Evolutionary conservation across 331 rosid genomes (phyloP), one percentile per base, ranked within the genome.

Genomic region (Saraca asoca): DNA sequence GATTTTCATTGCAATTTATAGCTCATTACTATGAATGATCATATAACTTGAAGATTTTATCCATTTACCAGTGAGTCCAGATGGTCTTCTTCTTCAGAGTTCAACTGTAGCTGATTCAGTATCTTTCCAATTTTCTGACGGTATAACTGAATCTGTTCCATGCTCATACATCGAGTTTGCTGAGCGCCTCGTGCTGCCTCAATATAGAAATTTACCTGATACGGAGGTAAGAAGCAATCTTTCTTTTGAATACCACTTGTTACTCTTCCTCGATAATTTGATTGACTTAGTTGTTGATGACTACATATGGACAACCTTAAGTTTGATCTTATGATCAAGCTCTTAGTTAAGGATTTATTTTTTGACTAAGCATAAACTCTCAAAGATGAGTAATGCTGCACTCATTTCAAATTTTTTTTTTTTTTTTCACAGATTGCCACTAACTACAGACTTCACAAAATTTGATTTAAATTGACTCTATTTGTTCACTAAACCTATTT

Each of bases 81-180:
- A 93, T 78, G 92, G 95, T 58, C 90, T 90, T 79, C 96, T 93
- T 73, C 84, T 54, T 75, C 98, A 90, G 88, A 93, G 97, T 41
- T 93, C 98, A 69, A 93, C 98, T 0, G 83, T 93, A 1, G 97
- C 98, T 10, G 97, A 93, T 85, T 80, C 97, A 4, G 13, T 75
- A 49, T 52, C 81, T 74, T 93, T 93, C 78, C 79, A 86, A 71
- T 90, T 93, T 69, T 76, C 87, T 4, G 94, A 86, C 66, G 98
- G 88, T 9, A 34, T 59, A 57, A 84, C 79, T 14, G 77, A 86
- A 71, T 58, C 75, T 29, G 97, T 93, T 63, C 98, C 98, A 39
- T 84, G 96, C 76, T 93, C 91, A 7, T 93, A 90, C 72, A 93
- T 93, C 6, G 98, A 93, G 79, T 93, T 90, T 59, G 97, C 98